These are phyloP conservation scores for Brassica incana DNA, from an alignment of 345 rosid species.

Conservation along the genomic window DNA sequence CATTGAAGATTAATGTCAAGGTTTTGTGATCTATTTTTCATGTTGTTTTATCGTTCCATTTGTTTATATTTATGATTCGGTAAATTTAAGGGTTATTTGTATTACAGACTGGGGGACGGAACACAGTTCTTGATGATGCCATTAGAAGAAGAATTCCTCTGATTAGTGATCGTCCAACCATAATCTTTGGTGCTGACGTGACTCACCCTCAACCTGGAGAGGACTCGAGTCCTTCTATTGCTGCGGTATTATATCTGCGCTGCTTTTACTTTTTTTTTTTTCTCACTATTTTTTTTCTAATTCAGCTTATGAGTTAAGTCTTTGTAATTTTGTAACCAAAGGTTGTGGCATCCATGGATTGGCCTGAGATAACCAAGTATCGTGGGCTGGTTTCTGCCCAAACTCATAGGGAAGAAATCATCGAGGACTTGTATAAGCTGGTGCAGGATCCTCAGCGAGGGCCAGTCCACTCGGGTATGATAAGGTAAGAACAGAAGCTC, in stretches of 20 bases:
- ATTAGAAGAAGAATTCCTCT: conserved; percentile 49
- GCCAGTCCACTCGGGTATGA: conserved; percentile 51
- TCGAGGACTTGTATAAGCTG: conserved; percentile 56
- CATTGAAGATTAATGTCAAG: conserved; percentile 85
- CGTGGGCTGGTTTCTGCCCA: conserved; percentile 75
- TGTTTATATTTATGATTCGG: background rate
- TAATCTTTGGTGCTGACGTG: conserved; percentile 80
- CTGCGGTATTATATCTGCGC: conserved; percentile 60
- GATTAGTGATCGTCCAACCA: conserved; percentile 63
- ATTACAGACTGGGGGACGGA: conserved; percentile 71
- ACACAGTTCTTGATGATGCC: conserved; percentile 65
- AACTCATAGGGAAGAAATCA: conserved; percentile 62
- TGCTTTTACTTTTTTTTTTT: background rate
- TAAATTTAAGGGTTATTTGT: background rate
- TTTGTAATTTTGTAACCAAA: conserved; percentile 1
- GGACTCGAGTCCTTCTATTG: conserved; percentile 75
- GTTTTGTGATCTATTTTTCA: conserved; percentile 27
- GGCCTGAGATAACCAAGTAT: conserved; percentile 81
- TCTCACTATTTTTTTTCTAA: background rate
- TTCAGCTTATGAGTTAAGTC: background rate
- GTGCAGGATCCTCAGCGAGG: conserved; percentile 41
- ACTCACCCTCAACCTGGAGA: conserved; percentile 82
- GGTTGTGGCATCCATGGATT: conserved; percentile 93
- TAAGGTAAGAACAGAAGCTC: conserved; percentile 45
- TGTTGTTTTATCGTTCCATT: background rate